A percentile compares a stretch with the other conserved stretches of the same genome.
These are phyloP conservation scores for Magnolia officinalis DNA, from an alignment of 164 flowering plant species.

Conservation along the genomic window DNA sequence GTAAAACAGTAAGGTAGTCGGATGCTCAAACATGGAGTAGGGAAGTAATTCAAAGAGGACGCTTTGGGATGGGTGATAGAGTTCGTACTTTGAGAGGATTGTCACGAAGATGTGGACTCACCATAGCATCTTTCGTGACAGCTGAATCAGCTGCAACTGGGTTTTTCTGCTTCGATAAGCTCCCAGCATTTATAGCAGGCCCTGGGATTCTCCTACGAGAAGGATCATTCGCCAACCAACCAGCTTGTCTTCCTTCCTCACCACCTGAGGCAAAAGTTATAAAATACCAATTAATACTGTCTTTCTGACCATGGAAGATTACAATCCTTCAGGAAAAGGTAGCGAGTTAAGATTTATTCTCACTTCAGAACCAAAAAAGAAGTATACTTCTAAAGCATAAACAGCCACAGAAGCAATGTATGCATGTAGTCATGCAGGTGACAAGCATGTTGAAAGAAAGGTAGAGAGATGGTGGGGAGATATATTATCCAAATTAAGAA, in stretches of 20 bases:
- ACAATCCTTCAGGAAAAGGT: not conserved
- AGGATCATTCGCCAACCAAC: conserved; percentile 50
- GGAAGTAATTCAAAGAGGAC: not conserved
- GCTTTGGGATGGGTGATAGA: not conserved
- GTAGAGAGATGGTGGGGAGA: not conserved
- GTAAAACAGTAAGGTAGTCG: not conserved
- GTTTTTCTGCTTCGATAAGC: conserved; percentile 60
- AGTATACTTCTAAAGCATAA: not conserved
- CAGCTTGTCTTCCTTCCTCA: conserved; percentile 55
- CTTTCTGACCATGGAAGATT: not conserved
- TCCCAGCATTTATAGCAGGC: conserved; percentile 46
- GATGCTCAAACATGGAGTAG: not conserved
- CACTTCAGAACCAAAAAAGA: not conserved
- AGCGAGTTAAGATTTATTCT: not conserved
- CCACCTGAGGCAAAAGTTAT: conserved; percentile 32
- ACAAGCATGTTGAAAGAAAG: not conserved
- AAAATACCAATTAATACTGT: not conserved
- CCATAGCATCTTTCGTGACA: conserved; percentile 55
- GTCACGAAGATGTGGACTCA: conserved; percentile 17
- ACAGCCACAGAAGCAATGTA: not conserved
- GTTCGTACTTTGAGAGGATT: not conserved
- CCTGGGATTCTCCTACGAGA: conserved; percentile 61
- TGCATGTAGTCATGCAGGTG: not conserved
- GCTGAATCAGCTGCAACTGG: conserved; percentile 56
- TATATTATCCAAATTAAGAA: not conserved